These are phyloP conservation scores for Cytauxzoon felis DNA, from an alignment of 169 alveolate genomes.

Conservation along the genomic window DNA sequence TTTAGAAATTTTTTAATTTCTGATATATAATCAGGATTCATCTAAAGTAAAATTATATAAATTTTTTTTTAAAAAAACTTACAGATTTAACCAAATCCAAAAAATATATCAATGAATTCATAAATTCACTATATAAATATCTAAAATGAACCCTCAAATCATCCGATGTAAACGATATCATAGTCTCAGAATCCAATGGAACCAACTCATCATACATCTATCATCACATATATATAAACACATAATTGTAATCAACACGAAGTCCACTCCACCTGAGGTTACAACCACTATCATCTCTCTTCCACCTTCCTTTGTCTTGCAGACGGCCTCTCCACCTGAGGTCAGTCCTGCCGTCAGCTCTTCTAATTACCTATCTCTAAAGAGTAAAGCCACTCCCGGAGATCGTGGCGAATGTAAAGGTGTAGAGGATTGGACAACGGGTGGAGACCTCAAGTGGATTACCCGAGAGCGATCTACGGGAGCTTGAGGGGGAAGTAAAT, in stretches of 20 bases:
- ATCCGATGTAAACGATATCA: constrained; percentile 32
- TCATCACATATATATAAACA: background rate
- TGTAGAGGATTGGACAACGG: too few relatives aligned
- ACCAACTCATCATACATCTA: constrained; percentile 14
- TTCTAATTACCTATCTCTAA: too few relatives aligned
- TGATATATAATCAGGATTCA: constrained; percentile 43
- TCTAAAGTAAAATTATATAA: constrained; percentile 28
- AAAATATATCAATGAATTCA: constrained; percentile 53
- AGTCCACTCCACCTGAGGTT: too few relatives aligned
- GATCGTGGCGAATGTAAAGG: too few relatives aligned
- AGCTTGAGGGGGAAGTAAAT: too few relatives aligned
- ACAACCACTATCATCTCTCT: too few relatives aligned
- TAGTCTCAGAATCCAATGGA: constrained; percentile 68
- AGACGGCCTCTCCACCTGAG: too few relatives aligned
- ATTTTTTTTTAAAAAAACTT: background rate
- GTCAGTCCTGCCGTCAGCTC: too few relatives aligned
- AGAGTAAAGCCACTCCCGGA: too few relatives aligned
- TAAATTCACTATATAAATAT: constrained; percentile 58
- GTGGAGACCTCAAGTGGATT: too few relatives aligned
- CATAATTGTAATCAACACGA: background rate
- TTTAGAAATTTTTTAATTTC: constrained; percentile 51
- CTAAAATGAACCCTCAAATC: constrained; percentile 60
- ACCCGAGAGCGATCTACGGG: too few relatives aligned
- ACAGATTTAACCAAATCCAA: constrained; percentile 32
- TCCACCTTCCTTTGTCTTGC: too few relatives aligned